A percentile compares a stretch with the other conserved stretches of the same genome.
Evolutionary conservation across 2,329 filamentous ascomycete genomes (phyloP).

Genomic region (Piedraia hortae): DNA sequence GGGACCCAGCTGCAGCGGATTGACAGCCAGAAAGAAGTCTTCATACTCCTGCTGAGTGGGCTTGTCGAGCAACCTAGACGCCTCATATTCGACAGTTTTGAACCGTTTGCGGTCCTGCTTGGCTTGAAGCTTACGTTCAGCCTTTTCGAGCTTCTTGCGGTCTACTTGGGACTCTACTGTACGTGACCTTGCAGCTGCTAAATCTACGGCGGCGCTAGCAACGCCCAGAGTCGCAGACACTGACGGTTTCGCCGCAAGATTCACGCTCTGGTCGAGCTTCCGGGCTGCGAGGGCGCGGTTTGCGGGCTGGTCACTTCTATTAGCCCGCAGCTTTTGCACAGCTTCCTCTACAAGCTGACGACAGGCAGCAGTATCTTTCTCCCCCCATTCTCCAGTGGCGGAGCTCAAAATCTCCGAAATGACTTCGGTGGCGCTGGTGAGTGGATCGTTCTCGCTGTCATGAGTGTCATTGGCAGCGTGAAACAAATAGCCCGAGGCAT

Average conservation of each 20-base stretch:
- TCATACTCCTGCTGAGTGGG: constrained; percentile 74
- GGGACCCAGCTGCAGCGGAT: constrained; percentile 65
- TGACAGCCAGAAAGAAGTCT: constrained; percentile 99
- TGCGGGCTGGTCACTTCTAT: constrained; percentile 41
- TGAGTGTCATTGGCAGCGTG: constrained; percentile 75
- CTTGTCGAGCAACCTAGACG: constrained; percentile 64
- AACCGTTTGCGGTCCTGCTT: constrained; percentile 97
- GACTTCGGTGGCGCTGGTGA: constrained; percentile 57
- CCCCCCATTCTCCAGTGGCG: constrained; percentile 59
- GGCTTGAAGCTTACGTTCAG: constrained; percentile 84
- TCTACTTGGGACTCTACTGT: constrained; percentile 97
- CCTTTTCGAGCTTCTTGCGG: constrained; percentile 96
- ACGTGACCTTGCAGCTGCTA: constrained; percentile 73
- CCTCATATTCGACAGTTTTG: constrained; percentile 96
- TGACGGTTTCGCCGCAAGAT: constrained; percentile 79
- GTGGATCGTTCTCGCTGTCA: constrained; percentile 48
- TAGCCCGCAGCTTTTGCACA: constrained; percentile 51
- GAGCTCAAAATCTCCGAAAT: constrained; percentile 79
- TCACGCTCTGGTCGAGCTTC: constrained; percentile 78
- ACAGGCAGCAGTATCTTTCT: constrained; percentile 48
- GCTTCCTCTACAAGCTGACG: constrained; percentile 69
- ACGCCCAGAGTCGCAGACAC: constrained; percentile 89
- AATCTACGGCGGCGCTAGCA: constrained; percentile 56
- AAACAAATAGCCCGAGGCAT: constrained; percentile 55
- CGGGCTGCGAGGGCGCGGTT: constrained; percentile 42